These are phyloP conservation scores for Henningerozyma blattae DNA, from an alignment of 805 yeast genomes.

Conservation along the genomic window DNA sequence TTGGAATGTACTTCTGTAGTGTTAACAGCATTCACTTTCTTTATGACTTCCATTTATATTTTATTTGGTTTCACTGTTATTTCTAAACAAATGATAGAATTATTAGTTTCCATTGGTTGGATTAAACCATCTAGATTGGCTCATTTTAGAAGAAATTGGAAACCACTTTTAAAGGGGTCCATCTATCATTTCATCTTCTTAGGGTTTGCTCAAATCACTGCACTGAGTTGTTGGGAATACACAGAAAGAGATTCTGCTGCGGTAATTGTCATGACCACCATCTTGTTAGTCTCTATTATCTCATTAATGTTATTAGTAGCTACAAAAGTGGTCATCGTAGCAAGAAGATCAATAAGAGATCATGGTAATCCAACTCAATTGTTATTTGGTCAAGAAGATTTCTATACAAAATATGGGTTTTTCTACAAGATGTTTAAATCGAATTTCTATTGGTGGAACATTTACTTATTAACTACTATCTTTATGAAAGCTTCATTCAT, in stretches of 20 bases:
- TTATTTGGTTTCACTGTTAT: constrained; percentile 47
- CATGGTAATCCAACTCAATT: constrained; percentile 79
- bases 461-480: constrained; percentile 45
- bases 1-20: constrained; percentile 79
- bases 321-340: constrained; percentile 53
- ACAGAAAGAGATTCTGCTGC: constrained; percentile 75
- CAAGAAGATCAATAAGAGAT: constrained; percentile 42
- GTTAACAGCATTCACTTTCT: constrained; percentile 78
- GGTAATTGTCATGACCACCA: constrained; percentile 65
- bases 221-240: constrained; percentile 82
- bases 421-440: constrained; percentile 85
- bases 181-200: constrained; percentile 67
- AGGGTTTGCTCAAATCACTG: constrained; percentile 71
- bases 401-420: constrained; percentile 74
- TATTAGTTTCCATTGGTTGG: constrained; percentile 36
- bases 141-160: constrained; percentile 45
- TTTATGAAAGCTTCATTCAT: constrained; percentile 61
- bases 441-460: constrained; percentile 71
- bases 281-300: constrained; percentile 51
- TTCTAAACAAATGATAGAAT: constrained; percentile 39
- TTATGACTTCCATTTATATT: constrained; percentile 68
- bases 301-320: constrained; percentile 54
- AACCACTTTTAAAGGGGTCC: constrained; percentile 58
- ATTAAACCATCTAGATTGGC: constrained; percentile 35
- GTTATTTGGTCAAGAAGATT: constrained; percentile 62